A percentile compares a stretch with the other conserved stretches of the same genome.
phyloP scores from a whole-genome alignment of 176 grass and related monocot species.

The Miscanthus lutarioriparius region DNA sequence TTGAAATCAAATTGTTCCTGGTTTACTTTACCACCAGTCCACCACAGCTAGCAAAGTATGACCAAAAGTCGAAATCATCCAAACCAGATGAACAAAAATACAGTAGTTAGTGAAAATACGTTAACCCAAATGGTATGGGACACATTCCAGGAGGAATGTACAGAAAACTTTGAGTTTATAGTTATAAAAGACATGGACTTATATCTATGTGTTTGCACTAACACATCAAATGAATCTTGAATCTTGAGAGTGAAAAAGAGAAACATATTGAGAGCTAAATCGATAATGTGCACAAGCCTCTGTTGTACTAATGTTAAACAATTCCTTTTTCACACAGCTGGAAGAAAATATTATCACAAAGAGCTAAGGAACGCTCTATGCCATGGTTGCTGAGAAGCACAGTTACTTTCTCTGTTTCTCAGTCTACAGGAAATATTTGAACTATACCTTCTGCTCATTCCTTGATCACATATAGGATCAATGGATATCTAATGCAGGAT shows the following conservation, averaged over 20 bases:
- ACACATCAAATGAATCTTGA: neutral
- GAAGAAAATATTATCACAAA: neutral
- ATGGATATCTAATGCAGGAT: neutral
- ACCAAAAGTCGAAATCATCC: neutral
- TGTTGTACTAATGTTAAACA: neutral
- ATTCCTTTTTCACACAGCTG: neutral
- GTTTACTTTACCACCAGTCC: constrained; percentile 26
- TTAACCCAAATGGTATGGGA: neutral
- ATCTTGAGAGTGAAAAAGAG: neutral
- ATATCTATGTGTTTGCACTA: neutral
- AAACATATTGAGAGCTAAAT: neutral
- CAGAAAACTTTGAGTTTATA: neutral
- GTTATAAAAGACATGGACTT: neutral
- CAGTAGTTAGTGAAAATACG: neutral
- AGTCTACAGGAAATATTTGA: neutral
- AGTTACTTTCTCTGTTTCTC: neutral
- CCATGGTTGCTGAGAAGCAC: neutral
- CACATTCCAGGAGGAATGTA: neutral
- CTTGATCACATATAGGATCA: neutral
- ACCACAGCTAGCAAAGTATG: neutral
- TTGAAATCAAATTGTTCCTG: neutral
- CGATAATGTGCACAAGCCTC: neutral
- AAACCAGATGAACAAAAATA: neutral
- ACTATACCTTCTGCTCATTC: neutral
- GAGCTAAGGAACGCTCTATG: neutral